Evolutionary conservation across 805 yeast genomes (phyloP).

Genomic region (Grigorovia transvaalensis): DNA sequence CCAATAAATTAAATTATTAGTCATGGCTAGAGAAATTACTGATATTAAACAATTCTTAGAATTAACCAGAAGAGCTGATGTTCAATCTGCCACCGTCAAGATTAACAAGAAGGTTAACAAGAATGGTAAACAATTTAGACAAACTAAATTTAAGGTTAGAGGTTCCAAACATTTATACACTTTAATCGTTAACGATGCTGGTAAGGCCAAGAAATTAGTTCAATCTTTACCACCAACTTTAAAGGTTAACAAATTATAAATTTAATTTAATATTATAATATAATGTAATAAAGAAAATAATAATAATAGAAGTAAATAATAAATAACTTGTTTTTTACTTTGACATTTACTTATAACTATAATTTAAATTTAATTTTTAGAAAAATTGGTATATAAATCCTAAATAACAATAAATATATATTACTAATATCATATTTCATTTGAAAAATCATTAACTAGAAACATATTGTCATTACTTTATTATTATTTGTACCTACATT

Average conservation of each 20-base stretch:
- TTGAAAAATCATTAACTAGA: not conserved
- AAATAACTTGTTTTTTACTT: not conserved
- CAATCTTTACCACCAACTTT: slow-evolving; percentile 95
- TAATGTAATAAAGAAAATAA: not conserved
- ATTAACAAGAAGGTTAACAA: slow-evolving; percentile 76
- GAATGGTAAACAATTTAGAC: slow-evolving; percentile 76
- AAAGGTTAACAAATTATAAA: slow-evolving; percentile 47
- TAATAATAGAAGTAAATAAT: not conserved
- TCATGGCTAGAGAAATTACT: slow-evolving; percentile 60
- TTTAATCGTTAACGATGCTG: slow-evolving; percentile 86
- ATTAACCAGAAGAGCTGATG: slow-evolving; percentile 93
- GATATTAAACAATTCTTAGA: slow-evolving; percentile 97
- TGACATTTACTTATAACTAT: not conserved
- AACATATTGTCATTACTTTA: not conserved
- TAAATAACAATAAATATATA: not conserved
- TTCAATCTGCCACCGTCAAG: slow-evolving; percentile 88
- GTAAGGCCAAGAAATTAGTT: slow-evolving; percentile 94
- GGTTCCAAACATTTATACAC: slow-evolving; percentile 93
- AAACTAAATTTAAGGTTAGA: slow-evolving; percentile 98
- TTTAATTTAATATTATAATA: not conserved
- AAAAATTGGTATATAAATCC: not conserved
- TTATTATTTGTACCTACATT: not conserved
- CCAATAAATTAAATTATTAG: slow-evolving; percentile 5
- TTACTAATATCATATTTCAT: not conserved
- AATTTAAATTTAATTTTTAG: not conserved